These are phyloP conservation scores for Aspergillus sp. DNA, from an alignment of 2,329 filamentous ascomycete species.

Conservation along the genomic window DNA sequence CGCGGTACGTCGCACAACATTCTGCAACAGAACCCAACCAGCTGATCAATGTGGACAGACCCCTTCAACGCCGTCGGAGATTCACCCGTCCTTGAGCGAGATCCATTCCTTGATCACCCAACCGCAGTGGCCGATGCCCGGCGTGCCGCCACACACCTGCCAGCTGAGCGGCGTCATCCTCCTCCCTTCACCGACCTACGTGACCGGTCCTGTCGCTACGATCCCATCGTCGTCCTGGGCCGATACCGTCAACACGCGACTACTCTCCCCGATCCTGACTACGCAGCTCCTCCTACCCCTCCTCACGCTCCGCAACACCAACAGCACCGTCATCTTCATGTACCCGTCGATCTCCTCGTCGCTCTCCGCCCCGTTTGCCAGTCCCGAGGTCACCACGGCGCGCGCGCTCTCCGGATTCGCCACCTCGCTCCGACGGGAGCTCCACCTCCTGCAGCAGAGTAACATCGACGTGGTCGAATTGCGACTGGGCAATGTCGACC, in stretches of 20 bases:
- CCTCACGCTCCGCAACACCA: constrained; percentile 60
- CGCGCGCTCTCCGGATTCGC: constrained; percentile 85
- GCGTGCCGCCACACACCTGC: constrained; percentile 72
- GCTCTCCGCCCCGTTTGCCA: constrained; percentile 48
- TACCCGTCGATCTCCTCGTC: constrained; percentile 48
- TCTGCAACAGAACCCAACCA: constrained; percentile 1
- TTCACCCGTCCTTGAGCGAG: constrained; percentile 66
- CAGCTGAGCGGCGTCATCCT: constrained; percentile 77
- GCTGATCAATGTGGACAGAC: constrained; percentile 41
- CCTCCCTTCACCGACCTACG: constrained; percentile 75
- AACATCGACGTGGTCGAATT: constrained; percentile 76
- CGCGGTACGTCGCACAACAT: constrained; percentile 25
- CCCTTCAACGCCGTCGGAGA: constrained; percentile 57
- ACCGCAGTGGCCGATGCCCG: constrained; percentile 73
- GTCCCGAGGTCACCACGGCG: constrained; percentile 81
- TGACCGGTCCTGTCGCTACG: constrained; percentile 79
- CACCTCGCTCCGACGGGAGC: constrained; percentile 74
- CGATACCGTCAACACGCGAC: constrained; percentile 86
- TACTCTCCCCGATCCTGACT: constrained; percentile 84
- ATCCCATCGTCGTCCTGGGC: constrained; percentile 81
- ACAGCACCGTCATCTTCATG: constrained; percentile 45
- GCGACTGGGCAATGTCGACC: constrained; percentile 88
- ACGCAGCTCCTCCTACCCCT: constrained; percentile 87
- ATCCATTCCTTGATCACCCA: constrained; percentile 71
- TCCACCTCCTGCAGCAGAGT: constrained; percentile 64